A percentile compares a stretch with the other conserved stretches of the same genome.
Evolutionary conservation across 2,329 filamentous ascomycete species (phyloP).

Genomic region (Venturia carpophila): DNA sequence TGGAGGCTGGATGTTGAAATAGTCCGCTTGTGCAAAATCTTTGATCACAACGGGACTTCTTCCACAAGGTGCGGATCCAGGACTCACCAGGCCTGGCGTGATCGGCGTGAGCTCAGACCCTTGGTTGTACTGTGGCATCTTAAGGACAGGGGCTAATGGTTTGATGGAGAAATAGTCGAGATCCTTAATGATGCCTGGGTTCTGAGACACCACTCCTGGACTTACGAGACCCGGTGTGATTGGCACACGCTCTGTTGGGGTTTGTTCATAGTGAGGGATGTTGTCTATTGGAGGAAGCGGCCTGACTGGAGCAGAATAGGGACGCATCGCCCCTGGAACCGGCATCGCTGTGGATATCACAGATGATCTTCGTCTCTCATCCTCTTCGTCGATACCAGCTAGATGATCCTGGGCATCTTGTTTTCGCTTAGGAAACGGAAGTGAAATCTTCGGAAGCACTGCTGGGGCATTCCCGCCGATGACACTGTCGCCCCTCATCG

Average conservation of each 20-base stretch:
- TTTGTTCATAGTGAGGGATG: background rate
- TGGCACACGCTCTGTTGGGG: background rate
- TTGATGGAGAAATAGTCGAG: slow-evolving; percentile 21
- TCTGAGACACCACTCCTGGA: background rate
- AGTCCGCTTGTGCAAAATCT: background rate
- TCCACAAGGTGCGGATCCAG: background rate
- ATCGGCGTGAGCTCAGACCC: background rate
- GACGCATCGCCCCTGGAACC: background rate
- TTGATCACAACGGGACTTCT: background rate
- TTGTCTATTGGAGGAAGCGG: background rate
- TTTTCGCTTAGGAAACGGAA: slow-evolving; percentile 3
- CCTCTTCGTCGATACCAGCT: background rate
- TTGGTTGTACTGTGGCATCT: slow-evolving; percentile 17
- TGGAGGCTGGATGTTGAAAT: background rate
- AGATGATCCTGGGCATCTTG: background rate
- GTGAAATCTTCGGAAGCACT: background rate
- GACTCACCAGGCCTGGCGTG: slow-evolving; percentile 1
- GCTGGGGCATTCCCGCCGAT: background rate
- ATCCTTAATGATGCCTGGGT: background rate
- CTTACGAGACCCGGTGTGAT: background rate
- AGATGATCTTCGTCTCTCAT: background rate
- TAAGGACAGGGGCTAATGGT: slow-evolving; percentile 18
- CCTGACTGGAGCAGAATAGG: background rate
- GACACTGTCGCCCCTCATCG: background rate
- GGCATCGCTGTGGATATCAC: background rate